Base-by-base conservation (phyloP, 2,329 filamentous ascomycete species). In the Microthyrium microscopicum region DNA sequence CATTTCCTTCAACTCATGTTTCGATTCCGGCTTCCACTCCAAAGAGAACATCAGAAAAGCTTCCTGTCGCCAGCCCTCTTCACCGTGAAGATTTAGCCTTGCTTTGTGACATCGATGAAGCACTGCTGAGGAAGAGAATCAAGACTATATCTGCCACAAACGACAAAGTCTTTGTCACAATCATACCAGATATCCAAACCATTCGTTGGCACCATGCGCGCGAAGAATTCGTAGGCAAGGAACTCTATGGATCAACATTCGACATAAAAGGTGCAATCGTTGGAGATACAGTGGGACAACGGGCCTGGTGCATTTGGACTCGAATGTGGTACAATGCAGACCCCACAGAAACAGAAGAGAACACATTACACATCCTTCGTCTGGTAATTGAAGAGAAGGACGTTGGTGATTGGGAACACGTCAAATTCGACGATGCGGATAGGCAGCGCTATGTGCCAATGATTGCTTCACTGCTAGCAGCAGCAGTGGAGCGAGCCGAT, bases 201-300 rank as follows among this genome's bases (percentile, higher is more conserved):
- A 66, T 84, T 42, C 56, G 66, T 39, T 91, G 82, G 82, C 77
- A 87, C 52, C 71, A 82, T 51, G 71, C 74, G 38, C 72, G 87
- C 31, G 83, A 93, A 54, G 73, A 84, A 31, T 89, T 79, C 51
- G 75, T 87, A 47, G 69, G 68, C 4, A 62, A 66, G 35, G 66
- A 71, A 40, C 60, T 85, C 5, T 68, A 77, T 42, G 60, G 65
- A 3, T 56, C 59, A 13, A 50, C 49, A 5, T 76, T 80, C 0
- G 47, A 58, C 1, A 58, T 79, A 35, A 77, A 78, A 46, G 85
- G 85, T 11, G 82, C 79, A 3, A 61, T 83, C 2, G 70, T 75
- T 27, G 62, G 64, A 2, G 41, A 48, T 3, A 50, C 57, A 20
- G 44, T 54, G 5, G 65, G 64, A 7, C 60, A 60, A 13, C 66